These are phyloP conservation scores for Solanum virginianum DNA, from an alignment of 257 asterid species.

Conservation along the genomic window DNA sequence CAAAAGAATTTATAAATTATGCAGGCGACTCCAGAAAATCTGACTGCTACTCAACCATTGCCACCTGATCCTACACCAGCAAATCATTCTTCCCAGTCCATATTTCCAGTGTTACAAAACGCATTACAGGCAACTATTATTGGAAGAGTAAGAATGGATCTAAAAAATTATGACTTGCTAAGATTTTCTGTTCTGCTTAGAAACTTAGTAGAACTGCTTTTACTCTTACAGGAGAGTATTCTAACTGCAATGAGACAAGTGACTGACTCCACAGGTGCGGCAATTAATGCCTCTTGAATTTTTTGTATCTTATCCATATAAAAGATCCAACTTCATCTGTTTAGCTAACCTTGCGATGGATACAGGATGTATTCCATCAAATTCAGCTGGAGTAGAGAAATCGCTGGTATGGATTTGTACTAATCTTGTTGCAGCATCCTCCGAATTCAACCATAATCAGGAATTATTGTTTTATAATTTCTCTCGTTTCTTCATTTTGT, in stretches of 20 bases:
- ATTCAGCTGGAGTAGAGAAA: slow-evolving; percentile 33
- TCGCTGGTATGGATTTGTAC: slow-evolving; percentile 37
- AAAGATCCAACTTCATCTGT: slow-evolving; percentile 4
- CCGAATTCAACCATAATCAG: neutral
- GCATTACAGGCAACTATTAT: slow-evolving; percentile 51
- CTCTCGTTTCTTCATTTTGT: neutral
- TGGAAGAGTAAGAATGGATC: slow-evolving; percentile 53
- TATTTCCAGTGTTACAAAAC: slow-evolving; percentile 53
- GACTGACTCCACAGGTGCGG: slow-evolving; percentile 50
- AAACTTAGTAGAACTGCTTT: neutral
- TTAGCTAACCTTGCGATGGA: slow-evolving; percentile 21
- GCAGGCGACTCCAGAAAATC: slow-evolving; percentile 58
- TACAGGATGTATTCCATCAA: slow-evolving; percentile 17
- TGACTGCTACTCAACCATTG: slow-evolving; percentile 19
- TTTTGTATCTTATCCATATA: neutral
- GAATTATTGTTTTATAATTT: neutral
- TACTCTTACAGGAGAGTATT: slow-evolving; percentile 46
- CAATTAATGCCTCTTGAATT: neutral
- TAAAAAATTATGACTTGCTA: neutral
- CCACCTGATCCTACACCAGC: slow-evolving; percentile 38
- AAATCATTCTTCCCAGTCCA: slow-evolving; percentile 26
- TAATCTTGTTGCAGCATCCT: neutral
- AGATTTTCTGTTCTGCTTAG: neutral
- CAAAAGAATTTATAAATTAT: slow-evolving; percentile 2
- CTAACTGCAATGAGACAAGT: slow-evolving; percentile 57